Base-by-base conservation (phyloP, 2,329 filamentous ascomycete genomes). In the Penicillium capsulatum region DNA sequence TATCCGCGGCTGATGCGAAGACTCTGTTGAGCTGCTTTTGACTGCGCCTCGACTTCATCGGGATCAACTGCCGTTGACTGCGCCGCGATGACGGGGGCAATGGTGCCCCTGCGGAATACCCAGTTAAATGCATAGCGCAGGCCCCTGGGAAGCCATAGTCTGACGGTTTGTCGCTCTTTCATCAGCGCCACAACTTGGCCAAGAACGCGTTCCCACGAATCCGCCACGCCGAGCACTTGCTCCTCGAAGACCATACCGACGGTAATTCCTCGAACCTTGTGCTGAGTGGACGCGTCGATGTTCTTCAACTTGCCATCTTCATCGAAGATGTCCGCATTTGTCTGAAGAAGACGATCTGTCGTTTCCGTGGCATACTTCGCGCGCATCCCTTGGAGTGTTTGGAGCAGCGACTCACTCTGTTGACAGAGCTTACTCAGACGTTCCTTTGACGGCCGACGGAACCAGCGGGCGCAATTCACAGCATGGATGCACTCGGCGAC, bases 201-300 rank as follows among this genome's bases (percentile, higher is more conserved):
- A 0, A 75, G 49, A 0, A 74, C 44, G 1, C 44, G 42, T 26
- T 70, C 63, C 4, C 63, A 55, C 0, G 60, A 51, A 0, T 55
- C 11, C 51, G 44, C 48, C 7, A 61, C 39, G 4, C 42, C 46
- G 4, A 62, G 34, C 4, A 73, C 58, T 10, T 67, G 62, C 50
- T 75, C 71, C 37, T 75, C 70, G 6, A 72, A 59, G 3, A 73
- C 67, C 67, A 76, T 72, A 10, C 65, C 63, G 3, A 72, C 45
- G 2, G 73, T 57, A n/a, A 75, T 59, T 0, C 66, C 69, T 0
- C 61, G 55, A 2, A 74, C 40, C 6, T 57, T 51, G 0, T 57
- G 55, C 3, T 58, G 48, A 0, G 55, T 50, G 2, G 37, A 19
- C 7, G 51, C 44, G 3, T 54, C 51, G 0, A 57, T 40, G 1